phyloP scores from a whole-genome alignment of 139 green algal genomes.

The Haematococcus lacustris region DNA sequence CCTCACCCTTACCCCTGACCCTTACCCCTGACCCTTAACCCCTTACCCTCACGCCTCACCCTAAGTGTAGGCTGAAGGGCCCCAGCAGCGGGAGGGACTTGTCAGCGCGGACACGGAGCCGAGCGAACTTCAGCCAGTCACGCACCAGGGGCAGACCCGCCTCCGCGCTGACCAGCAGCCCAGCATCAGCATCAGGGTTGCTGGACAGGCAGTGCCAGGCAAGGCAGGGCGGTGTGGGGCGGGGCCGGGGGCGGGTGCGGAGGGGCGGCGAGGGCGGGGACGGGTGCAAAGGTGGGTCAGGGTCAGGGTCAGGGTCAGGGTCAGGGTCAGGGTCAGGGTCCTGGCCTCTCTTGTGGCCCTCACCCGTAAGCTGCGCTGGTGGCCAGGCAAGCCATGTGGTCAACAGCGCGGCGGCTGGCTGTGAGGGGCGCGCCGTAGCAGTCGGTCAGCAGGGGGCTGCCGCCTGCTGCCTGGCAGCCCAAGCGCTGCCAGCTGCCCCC shows the following conservation, averaged over 20 bases:
- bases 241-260: neutral
- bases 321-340: neutral
- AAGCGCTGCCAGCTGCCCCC: conserved; percentile 58
- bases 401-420: conserved; percentile 48
- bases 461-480: conserved; percentile 67
- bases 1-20: too few relatives aligned
- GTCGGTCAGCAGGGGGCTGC: conserved; percentile 54
- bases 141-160: conserved; percentile 55
- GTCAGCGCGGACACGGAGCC: conserved; percentile 9
- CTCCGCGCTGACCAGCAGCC: neutral
- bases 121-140: conserved; percentile 66
- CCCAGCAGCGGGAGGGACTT: neutral
- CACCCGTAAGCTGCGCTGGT: conserved; percentile 59
- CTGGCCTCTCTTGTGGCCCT: neutral
- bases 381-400: conserved; percentile 59
- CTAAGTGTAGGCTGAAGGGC: neutral
- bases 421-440: conserved; percentile 79
- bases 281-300: neutral
- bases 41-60: too few relatives aligned
- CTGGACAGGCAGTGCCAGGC: neutral
- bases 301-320: neutral
- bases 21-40: too few relatives aligned
- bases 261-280: neutral
- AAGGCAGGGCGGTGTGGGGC: neutral
- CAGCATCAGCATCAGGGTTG: neutral